phyloP scores from a whole-genome alignment of 768 basidiomycete genomes.

The Lactifluus subvellereus region DNA sequence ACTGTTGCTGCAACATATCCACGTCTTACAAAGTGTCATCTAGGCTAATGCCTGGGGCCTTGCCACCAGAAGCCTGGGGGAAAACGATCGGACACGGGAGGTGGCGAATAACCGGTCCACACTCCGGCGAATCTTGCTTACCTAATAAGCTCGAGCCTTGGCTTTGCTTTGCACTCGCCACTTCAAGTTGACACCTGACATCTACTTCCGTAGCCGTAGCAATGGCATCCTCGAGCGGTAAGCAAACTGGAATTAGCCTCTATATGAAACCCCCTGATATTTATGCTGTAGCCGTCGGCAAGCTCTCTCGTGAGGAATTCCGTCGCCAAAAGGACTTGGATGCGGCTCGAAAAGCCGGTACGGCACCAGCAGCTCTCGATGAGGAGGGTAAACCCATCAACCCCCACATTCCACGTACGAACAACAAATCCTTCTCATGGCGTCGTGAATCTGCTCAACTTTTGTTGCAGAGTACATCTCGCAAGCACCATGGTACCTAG shows the following conservation, averaged over 20 bases:
- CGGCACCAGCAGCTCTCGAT: slow-evolving; percentile 92
- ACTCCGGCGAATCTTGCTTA: background rate
- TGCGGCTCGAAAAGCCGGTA: slow-evolving; percentile 97
- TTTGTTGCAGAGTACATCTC: slow-evolving; percentile 81
- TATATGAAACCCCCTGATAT: background rate
- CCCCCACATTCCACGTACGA: slow-evolving; percentile 95
- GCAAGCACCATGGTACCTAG: slow-evolving; percentile 97
- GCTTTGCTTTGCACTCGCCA: no score
- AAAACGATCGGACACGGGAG: no score
- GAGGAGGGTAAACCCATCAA: slow-evolving; percentile 95
- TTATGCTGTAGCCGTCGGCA: slow-evolving; percentile 46
- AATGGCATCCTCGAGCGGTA: slow-evolving; percentile 27
- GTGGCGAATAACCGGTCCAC: no score
- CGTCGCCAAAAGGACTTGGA: slow-evolving; percentile 95
- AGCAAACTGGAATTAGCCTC: background rate
- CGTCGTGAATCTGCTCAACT: background rate
- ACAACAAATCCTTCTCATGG: background rate
- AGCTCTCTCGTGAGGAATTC: slow-evolving; percentile 91
- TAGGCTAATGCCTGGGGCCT: background rate
- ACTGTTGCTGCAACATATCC: no score
- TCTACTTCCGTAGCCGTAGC: background rate
- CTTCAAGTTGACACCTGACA: background rate
- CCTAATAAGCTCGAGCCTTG: background rate
- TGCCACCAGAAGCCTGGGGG: background rate
- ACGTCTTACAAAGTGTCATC: no score